Conservation (phyloP, 2,329 filamentous ascomycete genomes). For the Fusarium marasasianum region DNA sequence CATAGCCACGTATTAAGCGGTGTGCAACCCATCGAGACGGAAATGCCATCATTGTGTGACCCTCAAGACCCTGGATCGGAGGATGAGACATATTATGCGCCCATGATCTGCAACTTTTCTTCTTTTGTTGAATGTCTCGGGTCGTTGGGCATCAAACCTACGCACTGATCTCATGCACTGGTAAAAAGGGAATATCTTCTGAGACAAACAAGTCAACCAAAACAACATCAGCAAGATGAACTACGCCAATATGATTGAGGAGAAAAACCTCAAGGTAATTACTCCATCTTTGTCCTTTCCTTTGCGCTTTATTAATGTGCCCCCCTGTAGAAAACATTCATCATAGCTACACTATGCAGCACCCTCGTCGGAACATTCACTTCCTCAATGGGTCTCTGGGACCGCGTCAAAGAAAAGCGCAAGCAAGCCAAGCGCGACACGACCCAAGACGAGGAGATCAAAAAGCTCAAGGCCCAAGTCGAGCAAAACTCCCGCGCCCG, state of each 20-base stretch:
- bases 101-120: slow-evolving; percentile 7
- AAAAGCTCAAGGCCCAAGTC: slow-evolving; percentile 36
- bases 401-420: slow-evolving; percentile 38
- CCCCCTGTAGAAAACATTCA: slow-evolving; percentile 35
- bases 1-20: background rate
- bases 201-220: background rate
- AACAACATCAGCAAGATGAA: slow-evolving; percentile 26
- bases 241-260: slow-evolving; percentile 40
- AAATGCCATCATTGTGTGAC: slow-evolving; percentile 26
- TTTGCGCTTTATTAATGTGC: accelerated
- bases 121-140: background rate
- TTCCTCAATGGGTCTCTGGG: slow-evolving; percentile 41
- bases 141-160: slow-evolving; percentile 21
- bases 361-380: slow-evolving; percentile 42
- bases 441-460: slow-evolving; percentile 40
- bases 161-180: background rate
- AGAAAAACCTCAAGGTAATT: slow-evolving; percentile 37
- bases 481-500: slow-evolving; percentile 12
- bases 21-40: background rate
- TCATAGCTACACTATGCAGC: slow-evolving; percentile 40
- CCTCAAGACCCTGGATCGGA: background rate
- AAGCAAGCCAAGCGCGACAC: slow-evolving; percentile 37
- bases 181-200: background rate
- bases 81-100: background rate
- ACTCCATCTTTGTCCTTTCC: accelerated